These are phyloP conservation scores for Zygosaccharomyces bisporus DNA, from an alignment of 805 yeast genomes.

Conservation along the genomic window DNA sequence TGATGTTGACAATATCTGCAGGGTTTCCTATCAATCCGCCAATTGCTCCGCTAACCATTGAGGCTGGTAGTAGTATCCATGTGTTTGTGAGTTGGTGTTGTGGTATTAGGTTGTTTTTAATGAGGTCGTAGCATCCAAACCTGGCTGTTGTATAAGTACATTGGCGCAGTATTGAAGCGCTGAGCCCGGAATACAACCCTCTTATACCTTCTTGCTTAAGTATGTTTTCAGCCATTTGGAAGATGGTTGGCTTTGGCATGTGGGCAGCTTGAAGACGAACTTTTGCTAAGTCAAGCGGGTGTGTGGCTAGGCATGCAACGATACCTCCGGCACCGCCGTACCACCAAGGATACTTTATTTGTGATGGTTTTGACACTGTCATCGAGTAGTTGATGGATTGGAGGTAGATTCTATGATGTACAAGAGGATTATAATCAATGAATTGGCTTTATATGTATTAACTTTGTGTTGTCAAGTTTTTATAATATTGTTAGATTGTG, in stretches of 20 bases:
- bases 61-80: conserved; percentile 60
- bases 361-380: not conserved
- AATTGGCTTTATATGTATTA: no score
- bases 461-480: not conserved
- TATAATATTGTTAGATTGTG: not conserved
- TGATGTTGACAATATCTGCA: conserved; percentile 78
- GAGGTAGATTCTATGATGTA: not conserved
- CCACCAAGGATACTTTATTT: conserved; percentile 48
- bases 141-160: conserved; percentile 85
- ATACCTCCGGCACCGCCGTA: conserved; percentile 68
- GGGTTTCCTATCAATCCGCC: conserved; percentile 90
- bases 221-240: conserved; percentile 43
- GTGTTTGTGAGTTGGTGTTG: conserved; percentile 50
- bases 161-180: conserved; percentile 79
- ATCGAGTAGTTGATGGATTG: not conserved
- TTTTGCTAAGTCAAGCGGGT: conserved; percentile 83
- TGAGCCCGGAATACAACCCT: conserved; percentile 75
- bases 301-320: conserved; percentile 64
- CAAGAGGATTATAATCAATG: no score
- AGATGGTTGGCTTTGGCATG: conserved; percentile 58
- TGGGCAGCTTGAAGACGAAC: conserved; percentile 81
- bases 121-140: conserved; percentile 78
- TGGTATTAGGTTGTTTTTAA: conserved; percentile 54
- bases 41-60: conserved; percentile 79
- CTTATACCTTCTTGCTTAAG: conserved; percentile 50